Evolutionary conservation across 345 rosid genomes (phyloP).

Genomic region (Litchi chinensis): DNA sequence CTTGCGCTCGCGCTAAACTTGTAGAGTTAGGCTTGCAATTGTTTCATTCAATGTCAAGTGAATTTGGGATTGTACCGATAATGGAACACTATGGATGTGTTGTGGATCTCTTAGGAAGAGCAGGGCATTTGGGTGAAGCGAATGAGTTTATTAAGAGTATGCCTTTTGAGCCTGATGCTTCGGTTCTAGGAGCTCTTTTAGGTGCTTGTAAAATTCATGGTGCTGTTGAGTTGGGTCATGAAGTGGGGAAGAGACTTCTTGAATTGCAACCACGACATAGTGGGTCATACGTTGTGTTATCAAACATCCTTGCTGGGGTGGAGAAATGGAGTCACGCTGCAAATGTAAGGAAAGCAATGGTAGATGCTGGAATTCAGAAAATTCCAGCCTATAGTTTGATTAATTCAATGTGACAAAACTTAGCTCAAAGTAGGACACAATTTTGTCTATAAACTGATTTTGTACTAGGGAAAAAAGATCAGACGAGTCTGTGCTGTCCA

Average conservation of each 20-base stretch:
- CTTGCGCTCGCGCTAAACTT: constrained; percentile 61
- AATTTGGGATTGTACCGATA: constrained; percentile 46
- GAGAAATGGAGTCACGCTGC: constrained; percentile 61
- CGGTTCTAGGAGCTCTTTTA: constrained; percentile 66
- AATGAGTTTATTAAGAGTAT: constrained; percentile 45
- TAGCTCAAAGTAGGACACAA: background rate
- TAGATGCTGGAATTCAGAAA: constrained; percentile 45
- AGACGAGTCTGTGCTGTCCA: background rate
- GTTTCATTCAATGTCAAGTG: constrained; percentile 41
- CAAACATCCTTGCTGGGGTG: constrained; percentile 47
- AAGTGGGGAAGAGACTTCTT: constrained; percentile 51
- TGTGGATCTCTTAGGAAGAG: constrained; percentile 81
- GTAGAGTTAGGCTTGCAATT: constrained; percentile 50
- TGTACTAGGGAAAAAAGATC: background rate
- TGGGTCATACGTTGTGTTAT: constrained; percentile 55
- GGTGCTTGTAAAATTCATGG: constrained; percentile 77
- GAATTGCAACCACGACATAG: constrained; percentile 50
- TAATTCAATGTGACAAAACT: constrained; percentile 21
- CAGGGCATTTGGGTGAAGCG: constrained; percentile 63
- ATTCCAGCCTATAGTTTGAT: constrained; percentile 54
- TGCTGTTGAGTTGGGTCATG: constrained; percentile 46
- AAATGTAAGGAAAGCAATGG: constrained; percentile 50
- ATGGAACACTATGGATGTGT: constrained; percentile 79
- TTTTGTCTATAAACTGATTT: background rate
- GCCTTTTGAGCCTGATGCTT: constrained; percentile 68